phyloP scores from a whole-genome alignment of 2,329 filamentous ascomycete genomes.

The Penicillium sp. region DNA sequence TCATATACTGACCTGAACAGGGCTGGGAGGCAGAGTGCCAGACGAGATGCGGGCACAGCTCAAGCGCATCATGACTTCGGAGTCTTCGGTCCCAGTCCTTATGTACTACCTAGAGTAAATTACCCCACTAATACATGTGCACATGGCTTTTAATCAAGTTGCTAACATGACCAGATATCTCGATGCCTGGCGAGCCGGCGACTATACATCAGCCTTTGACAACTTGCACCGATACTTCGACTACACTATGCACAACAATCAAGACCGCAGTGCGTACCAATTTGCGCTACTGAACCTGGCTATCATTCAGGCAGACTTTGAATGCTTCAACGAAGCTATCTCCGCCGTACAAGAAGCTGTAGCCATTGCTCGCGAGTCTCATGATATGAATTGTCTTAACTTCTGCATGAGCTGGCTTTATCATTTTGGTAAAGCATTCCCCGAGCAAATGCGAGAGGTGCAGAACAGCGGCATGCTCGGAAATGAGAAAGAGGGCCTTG shows the following conservation, averaged over 20 bases:
- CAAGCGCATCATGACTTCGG: constrained; percentile 66
- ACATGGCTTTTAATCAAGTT: neutral
- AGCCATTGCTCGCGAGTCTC: constrained; percentile 88
- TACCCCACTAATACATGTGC: neutral
- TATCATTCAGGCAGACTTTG: constrained; percentile 92
- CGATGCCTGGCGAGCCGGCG: constrained; percentile 87
- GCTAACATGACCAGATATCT: constrained; percentile 64
- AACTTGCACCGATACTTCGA: constrained; percentile 94
- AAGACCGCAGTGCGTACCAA: constrained; percentile 85
- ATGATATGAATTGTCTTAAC: constrained; percentile 89
- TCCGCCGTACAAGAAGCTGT: constrained; percentile 94
- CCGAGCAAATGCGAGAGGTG: constrained; percentile 68
- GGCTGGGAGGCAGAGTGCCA: constrained; percentile 76
- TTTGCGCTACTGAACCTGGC: constrained; percentile 92
- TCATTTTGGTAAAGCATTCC: constrained; percentile 86
- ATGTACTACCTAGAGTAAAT: constrained; percentile 71
- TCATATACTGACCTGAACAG: constrained; percentile 46
- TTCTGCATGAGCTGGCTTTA: constrained; percentile 96
- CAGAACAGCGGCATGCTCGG: constrained; percentile 74
- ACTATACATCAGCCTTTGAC: constrained; percentile 88
- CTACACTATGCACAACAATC: constrained; percentile 79
- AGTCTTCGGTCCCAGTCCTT: constrained; percentile 68
- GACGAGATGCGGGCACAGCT: constrained; percentile 72
- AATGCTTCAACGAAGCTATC: constrained; percentile 85
- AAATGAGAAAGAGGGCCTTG: constrained; percentile 76